Base-by-base conservation (phyloP, 352 stramenopile species). In the Pythium phragmiticola region DNA sequence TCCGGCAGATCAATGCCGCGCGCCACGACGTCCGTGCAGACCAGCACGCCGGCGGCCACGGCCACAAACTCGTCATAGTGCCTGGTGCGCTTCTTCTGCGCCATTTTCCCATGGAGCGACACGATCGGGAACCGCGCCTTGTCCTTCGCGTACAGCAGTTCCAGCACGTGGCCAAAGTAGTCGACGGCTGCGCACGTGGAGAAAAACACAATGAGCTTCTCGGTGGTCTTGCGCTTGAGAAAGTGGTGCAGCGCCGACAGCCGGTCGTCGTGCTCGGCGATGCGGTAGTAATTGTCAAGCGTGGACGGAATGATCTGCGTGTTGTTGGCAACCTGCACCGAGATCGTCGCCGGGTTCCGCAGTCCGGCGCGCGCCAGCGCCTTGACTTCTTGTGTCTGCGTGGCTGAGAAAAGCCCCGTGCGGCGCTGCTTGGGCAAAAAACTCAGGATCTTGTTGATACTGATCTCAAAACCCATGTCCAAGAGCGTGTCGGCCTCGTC, bases 401-500 rank as follows among this genome's bases (percentile, higher is more conserved):
- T 98, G 21, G 92, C 90, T 7, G 85, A 96, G 69, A 97, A 97
- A 12, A 97, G 68, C 0, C 82, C 97, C 1, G 98, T 99, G 48
- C 97, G 81, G 57, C 97, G 86, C 84, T 99, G 98, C 83, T 99
- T 99, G 3, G 97, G 98, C 28, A 99, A 60, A 28, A 94, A 83
- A 8, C 74, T 80, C 39, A 99, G 79, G 65, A 99, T 99, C 57
- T 86, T 94, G 61, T 94, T 98, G 34, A 99, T 85, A 50, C 93
- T 97, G 13, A 97, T 84, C 68, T 98, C 90, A 67, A 99, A 99
- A 60, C 96, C 96, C 84, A 99, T 98, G 74, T 98, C 96, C 39
- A 99, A 82, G 39, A 99, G 69, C 23, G 96, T 98, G 70, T 99
- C 98, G n/a, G 97, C 97, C 74, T 99, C 98, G 74, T 99, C 98